Conservation (phyloP, 257 asterid genomes). For the Datura wrightii region DNA sequence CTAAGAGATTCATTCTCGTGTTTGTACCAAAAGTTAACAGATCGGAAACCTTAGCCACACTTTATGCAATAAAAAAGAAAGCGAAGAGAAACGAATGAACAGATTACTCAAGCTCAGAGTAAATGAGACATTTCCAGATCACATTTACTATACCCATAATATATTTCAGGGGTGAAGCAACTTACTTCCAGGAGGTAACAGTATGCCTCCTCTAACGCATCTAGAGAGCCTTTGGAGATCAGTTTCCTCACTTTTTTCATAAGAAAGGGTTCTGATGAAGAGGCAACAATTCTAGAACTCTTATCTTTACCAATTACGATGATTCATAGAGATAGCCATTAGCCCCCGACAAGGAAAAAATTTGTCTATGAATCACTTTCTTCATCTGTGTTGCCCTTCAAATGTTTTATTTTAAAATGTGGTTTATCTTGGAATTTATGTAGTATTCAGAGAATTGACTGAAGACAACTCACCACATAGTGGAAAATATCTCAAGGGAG, state of each 20-base stretch:
- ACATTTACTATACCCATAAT: neutral
- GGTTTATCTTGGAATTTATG: neutral
- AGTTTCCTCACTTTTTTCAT: neutral
- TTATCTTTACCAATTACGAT: neutral
- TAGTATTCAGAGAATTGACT: neutral
- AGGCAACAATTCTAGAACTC: neutral
- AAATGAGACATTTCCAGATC: neutral
- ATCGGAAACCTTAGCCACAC: neutral
- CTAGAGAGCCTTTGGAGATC: neutral
- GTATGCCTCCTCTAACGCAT: neutral
- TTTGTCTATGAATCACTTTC: neutral
- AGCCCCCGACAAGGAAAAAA: neutral
- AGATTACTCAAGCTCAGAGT: neutral
- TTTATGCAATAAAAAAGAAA: neutral
- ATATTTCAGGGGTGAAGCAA: neutral
- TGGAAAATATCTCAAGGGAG: neutral
- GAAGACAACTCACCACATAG: neutral
- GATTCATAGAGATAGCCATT: neutral
- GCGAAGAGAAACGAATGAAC: neutral
- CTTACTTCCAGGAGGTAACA: neutral
- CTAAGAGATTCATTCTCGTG: neutral
- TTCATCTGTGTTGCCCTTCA: neutral
- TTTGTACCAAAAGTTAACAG: neutral
- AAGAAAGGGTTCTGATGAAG: neutral
- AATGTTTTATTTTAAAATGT: neutral